These are phyloP conservation scores for Solanum clarkiae DNA, from an alignment of 257 asterid genomes.

Conservation along the genomic window DNA sequence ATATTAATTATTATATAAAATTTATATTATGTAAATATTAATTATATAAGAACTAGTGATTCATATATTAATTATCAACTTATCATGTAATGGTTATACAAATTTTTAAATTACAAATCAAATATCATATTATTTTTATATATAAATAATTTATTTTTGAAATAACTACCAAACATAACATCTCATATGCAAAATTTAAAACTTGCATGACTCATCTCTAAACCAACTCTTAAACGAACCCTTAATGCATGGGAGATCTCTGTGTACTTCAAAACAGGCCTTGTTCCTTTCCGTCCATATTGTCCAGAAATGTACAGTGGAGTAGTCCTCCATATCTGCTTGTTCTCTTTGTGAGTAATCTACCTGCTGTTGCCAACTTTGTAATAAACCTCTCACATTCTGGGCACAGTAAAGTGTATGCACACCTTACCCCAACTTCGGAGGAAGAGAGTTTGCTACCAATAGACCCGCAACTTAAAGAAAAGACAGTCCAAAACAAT, in stretches of 20 bases:
- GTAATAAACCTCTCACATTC: not conserved
- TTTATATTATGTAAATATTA: too few species aligned
- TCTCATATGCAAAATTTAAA: too few species aligned
- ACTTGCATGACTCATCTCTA: too few species aligned
- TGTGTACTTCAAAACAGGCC: not conserved
- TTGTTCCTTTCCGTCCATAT: not conserved
- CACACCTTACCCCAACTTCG: not conserved
- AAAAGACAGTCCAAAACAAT: not conserved
- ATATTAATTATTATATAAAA: too few species aligned
- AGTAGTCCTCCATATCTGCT: not conserved
- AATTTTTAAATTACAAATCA: too few species aligned
- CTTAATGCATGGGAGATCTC: not conserved
- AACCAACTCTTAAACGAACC: too few species aligned
- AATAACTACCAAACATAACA: too few species aligned
- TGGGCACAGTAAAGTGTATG: not conserved
- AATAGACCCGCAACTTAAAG: not conserved
- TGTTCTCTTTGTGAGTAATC: not conserved
- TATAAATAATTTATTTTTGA: too few species aligned
- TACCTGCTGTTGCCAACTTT: not conserved
- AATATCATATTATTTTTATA: too few species aligned
- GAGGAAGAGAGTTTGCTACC: not conserved
- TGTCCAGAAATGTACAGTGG: not conserved
- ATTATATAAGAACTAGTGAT: too few species aligned
- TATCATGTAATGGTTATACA: too few species aligned
- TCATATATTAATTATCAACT: too few species aligned